phyloP scores from a whole-genome alignment of 352 stramenopile genomes.

The Saprolegnia parasitica region DNA sequence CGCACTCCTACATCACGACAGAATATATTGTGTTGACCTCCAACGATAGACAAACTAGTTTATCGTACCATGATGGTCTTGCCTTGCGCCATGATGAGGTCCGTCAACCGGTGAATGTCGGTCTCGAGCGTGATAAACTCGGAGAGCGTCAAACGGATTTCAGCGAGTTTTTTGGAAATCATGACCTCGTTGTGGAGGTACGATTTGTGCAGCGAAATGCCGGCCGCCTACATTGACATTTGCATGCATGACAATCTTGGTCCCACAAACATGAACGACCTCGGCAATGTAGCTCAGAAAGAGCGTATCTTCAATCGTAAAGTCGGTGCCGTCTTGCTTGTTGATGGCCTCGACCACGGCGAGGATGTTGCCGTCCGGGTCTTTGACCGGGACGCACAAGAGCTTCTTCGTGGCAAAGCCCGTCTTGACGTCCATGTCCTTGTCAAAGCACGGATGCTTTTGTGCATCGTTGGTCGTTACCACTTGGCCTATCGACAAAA shows the following conservation, averaged over 20 bases:
- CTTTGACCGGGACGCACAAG: constrained; percentile 56
- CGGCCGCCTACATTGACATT: constrained; percentile 41
- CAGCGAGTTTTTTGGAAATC: constrained; percentile 67
- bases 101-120: constrained; percentile 49
- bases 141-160: constrained; percentile 53
- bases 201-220: constrained; percentile 64
- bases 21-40: not conserved
- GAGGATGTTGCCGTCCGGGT: constrained; percentile 50
- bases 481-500: constrained; percentile 25
- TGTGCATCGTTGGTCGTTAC: constrained; percentile 69
- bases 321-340: constrained; percentile 67
- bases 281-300: constrained; percentile 73
- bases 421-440: constrained; percentile 60
- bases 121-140: constrained; percentile 47
- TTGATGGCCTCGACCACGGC: constrained; percentile 66
- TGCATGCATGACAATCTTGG: no score
- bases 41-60: not conserved
- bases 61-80: constrained; percentile 46
- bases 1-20: constrained; percentile 32
- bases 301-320: constrained; percentile 56
- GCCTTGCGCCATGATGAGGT: constrained; percentile 51
- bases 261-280: no score
- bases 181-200: constrained; percentile 61
- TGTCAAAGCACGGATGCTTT: constrained; percentile 56
- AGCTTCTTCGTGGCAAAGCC: constrained; percentile 58